Conservation (phyloP, 805 yeast species). For the Millerozyma miso region DNA sequence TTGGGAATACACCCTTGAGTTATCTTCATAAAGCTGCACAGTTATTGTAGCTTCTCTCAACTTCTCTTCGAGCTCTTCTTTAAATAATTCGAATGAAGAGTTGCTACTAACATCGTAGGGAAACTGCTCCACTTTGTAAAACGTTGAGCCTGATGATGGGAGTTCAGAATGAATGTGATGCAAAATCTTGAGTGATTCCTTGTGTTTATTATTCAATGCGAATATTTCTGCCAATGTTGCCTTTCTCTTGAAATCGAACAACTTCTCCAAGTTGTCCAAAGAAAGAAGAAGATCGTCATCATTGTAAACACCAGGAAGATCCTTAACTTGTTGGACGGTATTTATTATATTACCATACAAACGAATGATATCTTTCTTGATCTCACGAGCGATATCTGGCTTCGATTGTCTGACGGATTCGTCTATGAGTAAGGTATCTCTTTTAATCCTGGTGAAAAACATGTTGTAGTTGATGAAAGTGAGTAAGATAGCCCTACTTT, state of each 20-base stretch:
- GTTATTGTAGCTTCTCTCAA: conserved; percentile 37
- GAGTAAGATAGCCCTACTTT: conserved; percentile 67
- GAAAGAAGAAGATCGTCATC: conserved; percentile 65
- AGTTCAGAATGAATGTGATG: conserved; percentile 18
- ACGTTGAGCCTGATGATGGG: conserved; percentile 7
- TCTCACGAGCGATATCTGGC: conserved; percentile 12
- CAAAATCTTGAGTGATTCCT: conserved; percentile 46
- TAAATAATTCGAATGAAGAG: conserved; percentile 24
- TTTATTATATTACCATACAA: conserved; percentile 48
- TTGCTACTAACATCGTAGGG: conserved; percentile 40
- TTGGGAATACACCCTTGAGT: conserved; percentile 5
- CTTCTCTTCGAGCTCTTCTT: conserved; percentile 12
- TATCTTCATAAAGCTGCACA: conserved; percentile 41
- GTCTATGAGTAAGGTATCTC: conserved; percentile 57
- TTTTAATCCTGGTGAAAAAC: conserved; percentile 60
- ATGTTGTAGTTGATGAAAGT: conserved; percentile 73
- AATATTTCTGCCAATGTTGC: conserved; percentile 44
- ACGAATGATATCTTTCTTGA: conserved; percentile 42
- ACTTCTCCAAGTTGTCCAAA: conserved; percentile 46
- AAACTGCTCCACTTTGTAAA: conserved; percentile 34
- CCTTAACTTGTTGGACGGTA: conserved; percentile 58
- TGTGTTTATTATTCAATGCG: conserved; percentile 33
- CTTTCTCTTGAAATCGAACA: conserved; percentile 44
- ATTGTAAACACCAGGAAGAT: conserved; percentile 88
- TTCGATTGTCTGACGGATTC: conserved; percentile 19